A percentile compares a stretch with the other conserved stretches of the same genome.
phyloP scores from a whole-genome alignment of 768 basidiomycete species.

The Rhodosporidiobolus odoratus region DNA sequence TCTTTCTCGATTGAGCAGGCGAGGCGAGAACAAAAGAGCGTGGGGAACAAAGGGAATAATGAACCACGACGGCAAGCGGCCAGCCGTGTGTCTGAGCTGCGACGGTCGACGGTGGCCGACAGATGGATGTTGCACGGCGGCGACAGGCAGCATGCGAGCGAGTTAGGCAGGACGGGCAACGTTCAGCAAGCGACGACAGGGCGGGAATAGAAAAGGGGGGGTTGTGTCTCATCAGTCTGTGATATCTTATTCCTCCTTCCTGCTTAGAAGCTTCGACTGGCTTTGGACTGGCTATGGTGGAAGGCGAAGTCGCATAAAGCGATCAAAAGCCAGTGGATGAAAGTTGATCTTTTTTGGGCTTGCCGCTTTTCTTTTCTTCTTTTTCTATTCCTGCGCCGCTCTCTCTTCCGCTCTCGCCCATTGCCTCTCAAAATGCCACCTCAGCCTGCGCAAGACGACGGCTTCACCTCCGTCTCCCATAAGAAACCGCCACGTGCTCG shows the following conservation, averaged over 20 bases:
- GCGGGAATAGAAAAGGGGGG: neutral
- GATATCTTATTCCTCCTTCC: too few relatives aligned
- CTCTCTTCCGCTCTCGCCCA: neutral
- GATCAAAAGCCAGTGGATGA: neutral
- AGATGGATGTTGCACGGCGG: neutral
- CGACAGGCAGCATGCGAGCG: neutral
- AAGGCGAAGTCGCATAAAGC: too few relatives aligned
- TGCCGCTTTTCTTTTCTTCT: neutral
- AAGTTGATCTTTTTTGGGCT: neutral
- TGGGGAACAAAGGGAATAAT: neutral
- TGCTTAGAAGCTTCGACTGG: too few relatives aligned
- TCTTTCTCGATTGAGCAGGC: neutral
- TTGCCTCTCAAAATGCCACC: neutral
- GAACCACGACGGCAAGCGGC: too few relatives aligned
- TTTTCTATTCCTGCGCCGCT: neutral
- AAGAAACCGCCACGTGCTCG: conserved; percentile 19
- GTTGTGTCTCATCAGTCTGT: too few relatives aligned
- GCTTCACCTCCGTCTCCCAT: conserved; percentile 28
- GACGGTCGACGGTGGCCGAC: too few relatives aligned
- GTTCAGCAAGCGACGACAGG: too few relatives aligned
- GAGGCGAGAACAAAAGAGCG: neutral
- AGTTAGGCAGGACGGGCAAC: too few relatives aligned
- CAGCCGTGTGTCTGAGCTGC: too few relatives aligned
- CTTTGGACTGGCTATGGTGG: too few relatives aligned
- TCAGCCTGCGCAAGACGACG: conserved; percentile 2